phyloP scores from a whole-genome alignment of 768 basidiomycete species.

The Hygrophoropsis aurantiaca region DNA sequence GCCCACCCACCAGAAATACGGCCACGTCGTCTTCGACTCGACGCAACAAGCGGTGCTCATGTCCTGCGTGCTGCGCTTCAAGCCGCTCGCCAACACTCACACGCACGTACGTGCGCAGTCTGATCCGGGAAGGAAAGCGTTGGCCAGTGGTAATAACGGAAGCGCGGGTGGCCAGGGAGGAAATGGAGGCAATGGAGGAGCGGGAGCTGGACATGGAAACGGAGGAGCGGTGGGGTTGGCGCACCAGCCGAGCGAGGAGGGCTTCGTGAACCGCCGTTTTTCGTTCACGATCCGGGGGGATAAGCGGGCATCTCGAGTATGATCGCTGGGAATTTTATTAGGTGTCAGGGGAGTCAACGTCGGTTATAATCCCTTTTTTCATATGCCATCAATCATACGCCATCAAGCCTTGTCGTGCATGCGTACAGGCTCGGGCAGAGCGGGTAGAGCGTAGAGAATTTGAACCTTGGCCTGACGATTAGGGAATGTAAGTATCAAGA shows the following conservation, averaged over 20 bases:
- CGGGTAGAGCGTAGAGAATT: too few species aligned
- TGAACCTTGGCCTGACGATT: too few species aligned
- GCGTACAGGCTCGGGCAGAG: too few species aligned
- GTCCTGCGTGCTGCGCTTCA: conserved; percentile 83
- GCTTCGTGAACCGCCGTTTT: conserved; percentile 84
- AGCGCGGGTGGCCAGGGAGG: conserved; percentile 4
- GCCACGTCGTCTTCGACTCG: conserved; percentile 90
- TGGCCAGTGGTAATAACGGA: conserved; percentile 1
- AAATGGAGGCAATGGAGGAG: too few species aligned
- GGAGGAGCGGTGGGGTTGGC: conserved; percentile 18
- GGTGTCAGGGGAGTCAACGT: too few species aligned
- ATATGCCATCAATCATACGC: too few species aligned
- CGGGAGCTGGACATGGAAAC: conserved; percentile 31
- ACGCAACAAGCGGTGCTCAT: conserved; percentile 91
- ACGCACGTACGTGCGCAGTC: conserved; percentile 20
- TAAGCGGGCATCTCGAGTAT: conserved; percentile 83
- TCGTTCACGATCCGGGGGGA: conserved; percentile 88
- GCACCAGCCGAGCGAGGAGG: conserved; percentile 65
- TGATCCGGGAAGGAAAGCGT: conserved; percentile 9
- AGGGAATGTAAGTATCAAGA: too few species aligned
- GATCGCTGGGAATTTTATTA: conserved; percentile 90
- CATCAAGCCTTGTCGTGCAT: too few species aligned
- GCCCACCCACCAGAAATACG: conserved; percentile 81
- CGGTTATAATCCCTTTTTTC: too few species aligned
- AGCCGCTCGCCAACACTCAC: conserved; percentile 55